Base-by-base conservation (phyloP, 1,284 basidiomycete genomes). In the Athelia psychrophila region DNA sequence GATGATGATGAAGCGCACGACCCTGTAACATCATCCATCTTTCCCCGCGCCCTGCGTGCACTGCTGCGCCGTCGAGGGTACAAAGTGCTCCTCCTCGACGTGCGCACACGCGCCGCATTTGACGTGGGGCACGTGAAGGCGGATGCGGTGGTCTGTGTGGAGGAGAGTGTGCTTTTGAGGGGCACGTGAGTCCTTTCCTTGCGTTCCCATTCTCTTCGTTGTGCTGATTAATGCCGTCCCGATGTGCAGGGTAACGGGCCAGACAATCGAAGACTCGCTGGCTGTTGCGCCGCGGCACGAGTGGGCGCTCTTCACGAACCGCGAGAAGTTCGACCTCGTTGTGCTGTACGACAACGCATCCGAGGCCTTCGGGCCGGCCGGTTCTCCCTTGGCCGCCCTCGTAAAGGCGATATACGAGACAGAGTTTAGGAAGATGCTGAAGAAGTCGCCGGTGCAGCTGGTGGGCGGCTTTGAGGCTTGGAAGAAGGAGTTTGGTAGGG, bases 251-350 rank as follows among this genome's bases (percentile, higher is more conserved):
- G 76, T 94, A 55, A 80, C 78, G 6, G 80, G 84, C 2, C 67
- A 77, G 24, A 76, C 77, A 18, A 80, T 98, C 18, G 93, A 97
- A 68, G 80, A 89, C 54, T 81, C 91, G 0, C 79, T 97, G 49
- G 72, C 83, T 1, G 71, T 93, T 19, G 85, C 83, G 1, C 90
- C 94, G 0, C 74, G 78, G 22, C 66, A 79, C 35, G 94, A 98
- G 70, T 78, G 76, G 38, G 74, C 76, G 1, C 73, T 89, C 18
- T 98, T 98, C 67, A 69, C 75, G 23, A 86, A 89, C 52, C 87
- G 96, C 24, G 82, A 93, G 63, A 86, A 87, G 60, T 97, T 91
- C 67, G 95, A 98, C 59, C 70, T 97, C 15, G 83, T 98, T n/a
- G 91, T 91, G 10, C 73, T 98, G 2, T 95, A 94, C 67, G 95